phyloP scores from a whole-genome alignment of 176 grass and related monocot genomes.

The Ensete glaucum region DNA sequence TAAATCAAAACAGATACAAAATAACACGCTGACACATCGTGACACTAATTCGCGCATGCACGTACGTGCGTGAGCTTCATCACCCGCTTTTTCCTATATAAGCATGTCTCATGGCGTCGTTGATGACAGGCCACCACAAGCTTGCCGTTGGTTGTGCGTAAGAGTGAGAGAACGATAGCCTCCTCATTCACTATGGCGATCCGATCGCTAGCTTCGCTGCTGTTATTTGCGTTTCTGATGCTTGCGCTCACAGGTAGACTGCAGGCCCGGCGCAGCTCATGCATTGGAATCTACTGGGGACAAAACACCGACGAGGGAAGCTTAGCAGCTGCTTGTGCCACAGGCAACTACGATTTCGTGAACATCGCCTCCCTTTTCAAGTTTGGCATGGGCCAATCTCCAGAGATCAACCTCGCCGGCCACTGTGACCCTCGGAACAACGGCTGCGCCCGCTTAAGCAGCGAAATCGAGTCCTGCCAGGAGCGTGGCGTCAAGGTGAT shows the following conservation, averaged over 20 bases:
- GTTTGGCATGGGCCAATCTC: background rate
- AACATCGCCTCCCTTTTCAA: constrained; percentile 39
- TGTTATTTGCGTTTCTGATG: background rate
- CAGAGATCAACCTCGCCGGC: background rate
- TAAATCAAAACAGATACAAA: too few relatives aligned
- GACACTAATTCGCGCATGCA: too few relatives aligned
- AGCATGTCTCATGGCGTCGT: too few relatives aligned
- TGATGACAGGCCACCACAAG: too few relatives aligned
- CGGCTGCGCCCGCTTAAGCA: background rate
- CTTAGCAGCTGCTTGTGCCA: constrained; percentile 36
- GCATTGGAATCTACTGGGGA: constrained; percentile 70
- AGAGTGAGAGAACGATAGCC: too few relatives aligned
- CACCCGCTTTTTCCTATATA: too few relatives aligned
- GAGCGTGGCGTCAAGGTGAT: constrained; percentile 31
- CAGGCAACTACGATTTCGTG: constrained; percentile 57
- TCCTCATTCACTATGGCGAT: background rate
- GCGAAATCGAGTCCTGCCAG: background rate
- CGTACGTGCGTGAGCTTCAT: too few relatives aligned
- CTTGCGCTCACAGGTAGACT: constrained; percentile 9
- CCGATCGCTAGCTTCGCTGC: background rate
- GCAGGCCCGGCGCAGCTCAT: constrained; percentile 11
- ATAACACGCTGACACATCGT: too few relatives aligned
- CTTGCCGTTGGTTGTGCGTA: too few relatives aligned
- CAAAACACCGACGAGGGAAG: constrained; percentile 56
- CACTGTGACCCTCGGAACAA: background rate